Percentiles rank a stretch among this genome's conserved stretches.
Conservation (phyloP, 192 early-diverging fungal species). For the Haplosporangium gracile region DNA sequence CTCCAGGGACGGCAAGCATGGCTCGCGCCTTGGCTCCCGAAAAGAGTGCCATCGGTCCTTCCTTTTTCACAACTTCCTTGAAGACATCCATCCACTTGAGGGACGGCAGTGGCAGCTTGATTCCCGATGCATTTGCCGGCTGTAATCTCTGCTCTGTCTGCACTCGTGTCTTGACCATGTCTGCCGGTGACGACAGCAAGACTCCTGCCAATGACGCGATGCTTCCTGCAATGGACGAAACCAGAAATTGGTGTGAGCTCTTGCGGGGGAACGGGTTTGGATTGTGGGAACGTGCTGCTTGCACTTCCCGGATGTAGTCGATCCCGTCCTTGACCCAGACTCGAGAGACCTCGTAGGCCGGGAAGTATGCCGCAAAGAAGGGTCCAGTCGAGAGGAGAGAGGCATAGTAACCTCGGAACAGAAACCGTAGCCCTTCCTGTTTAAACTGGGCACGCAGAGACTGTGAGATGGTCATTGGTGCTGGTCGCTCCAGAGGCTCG, state of each 20-base stretch:
- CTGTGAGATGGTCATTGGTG: slow-evolving; percentile 29
- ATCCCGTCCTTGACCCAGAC: slow-evolving; percentile 33
- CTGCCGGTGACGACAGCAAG: slow-evolving; percentile 34
- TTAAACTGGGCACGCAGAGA: slow-evolving; percentile 35
- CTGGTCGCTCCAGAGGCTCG: slow-evolving; percentile 20
- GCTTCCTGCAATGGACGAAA: slow-evolving; percentile 46
- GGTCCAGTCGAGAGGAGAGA: slow-evolving; percentile 39
- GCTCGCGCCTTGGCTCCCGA: slow-evolving; percentile 34
- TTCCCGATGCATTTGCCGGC: slow-evolving; percentile 29
- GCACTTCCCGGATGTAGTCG: slow-evolving; percentile 32
- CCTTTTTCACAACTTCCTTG: slow-evolving; percentile 42
- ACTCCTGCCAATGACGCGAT: slow-evolving; percentile 42
- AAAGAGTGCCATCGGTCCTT: slow-evolving; percentile 46
- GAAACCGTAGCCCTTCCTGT: slow-evolving; percentile 43
- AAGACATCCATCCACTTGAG: slow-evolving; percentile 37
- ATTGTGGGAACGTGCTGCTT: slow-evolving; percentile 26
- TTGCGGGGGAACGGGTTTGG: slow-evolving; percentile 28
- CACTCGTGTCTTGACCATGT: slow-evolving; percentile 53
- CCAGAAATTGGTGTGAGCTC: slow-evolving; percentile 25
- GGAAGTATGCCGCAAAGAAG: slow-evolving; percentile 53
- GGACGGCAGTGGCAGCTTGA: slow-evolving; percentile 39
- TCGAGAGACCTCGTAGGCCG: slow-evolving; percentile 40
- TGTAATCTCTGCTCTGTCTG: slow-evolving; percentile 52
- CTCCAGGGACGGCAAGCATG: slow-evolving; percentile 40
- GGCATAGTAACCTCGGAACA: slow-evolving; percentile 49